phyloP scores from a whole-genome alignment of 2,329 filamentous ascomycete genomes.

The Botrytis tulipae region DNA sequence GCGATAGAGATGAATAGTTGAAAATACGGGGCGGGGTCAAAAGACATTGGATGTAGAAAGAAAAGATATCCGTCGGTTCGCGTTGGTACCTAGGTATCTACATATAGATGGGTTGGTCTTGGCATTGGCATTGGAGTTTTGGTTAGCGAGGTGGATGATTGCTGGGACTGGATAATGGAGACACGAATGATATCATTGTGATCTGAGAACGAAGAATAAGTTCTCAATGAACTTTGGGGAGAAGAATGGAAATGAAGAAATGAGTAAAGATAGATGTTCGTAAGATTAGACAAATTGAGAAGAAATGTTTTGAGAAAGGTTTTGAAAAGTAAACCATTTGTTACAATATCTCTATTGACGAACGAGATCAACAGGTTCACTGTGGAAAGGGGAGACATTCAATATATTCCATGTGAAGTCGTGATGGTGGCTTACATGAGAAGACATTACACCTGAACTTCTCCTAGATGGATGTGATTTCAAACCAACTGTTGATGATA shows the following conservation, averaged over 20 bases:
- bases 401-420: neutral
- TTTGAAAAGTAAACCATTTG: neutral
- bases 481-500: neutral
- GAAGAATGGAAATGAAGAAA: neutral
- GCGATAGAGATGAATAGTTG: neutral
- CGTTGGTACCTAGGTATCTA: neutral
- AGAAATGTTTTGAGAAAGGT: neutral
- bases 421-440: neutral
- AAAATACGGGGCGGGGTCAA: too few species aligned
- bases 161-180: neutral
- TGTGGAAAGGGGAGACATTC: neutral
- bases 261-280: neutral
- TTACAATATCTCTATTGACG: neutral
- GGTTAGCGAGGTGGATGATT: neutral
- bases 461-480: neutral
- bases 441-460: neutral
- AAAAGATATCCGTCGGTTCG: neutral
- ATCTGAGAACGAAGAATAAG: neutral
- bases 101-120: neutral
- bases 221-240: neutral
- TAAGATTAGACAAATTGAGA: neutral
- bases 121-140: neutral
- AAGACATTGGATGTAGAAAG: neutral
- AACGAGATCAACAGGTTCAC: neutral
- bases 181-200: neutral